Evolutionary conservation across 441 rosid genomes (phyloP), one percentile per base, ranked within the genome.

Genomic region (Populus tomentosa): DNA sequence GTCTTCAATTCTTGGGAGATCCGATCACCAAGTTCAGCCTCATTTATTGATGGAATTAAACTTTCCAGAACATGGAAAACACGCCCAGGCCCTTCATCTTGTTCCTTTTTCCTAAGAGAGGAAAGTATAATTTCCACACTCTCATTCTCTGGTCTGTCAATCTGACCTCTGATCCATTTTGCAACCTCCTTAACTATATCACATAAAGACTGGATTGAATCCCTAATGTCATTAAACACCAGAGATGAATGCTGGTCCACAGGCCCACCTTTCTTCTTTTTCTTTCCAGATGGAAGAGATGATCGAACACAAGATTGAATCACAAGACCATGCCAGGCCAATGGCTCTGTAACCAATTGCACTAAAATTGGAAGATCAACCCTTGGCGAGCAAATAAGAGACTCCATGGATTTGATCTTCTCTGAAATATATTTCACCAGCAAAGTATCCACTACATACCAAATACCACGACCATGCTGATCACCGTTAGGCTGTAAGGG

Each of bases 311-410:
- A 90, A 32, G 92, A 91, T 80, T 92, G 98, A 56, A 97, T 84
- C 40, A 97, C 78, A 75, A 97, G 89, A 67, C 85, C 71, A 71
- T 91, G 98, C 98, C 98, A 97, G 9, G 99, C 95, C 82, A 97
- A 82, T 20, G 99, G 97, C 85, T 97, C 97, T 7, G 97, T 84
- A 73, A 93, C 88, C 73, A 94, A 79, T 79, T 86, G 93, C 73
- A 93, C 90, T 85, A 94, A 80, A 73, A 74, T 69, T 40, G 90
- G 85, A 78, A 93, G 84, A 82, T 84, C 87, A 74, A 79, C 80
- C 59, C 80, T 79, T n/a, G 86, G 90, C 71, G 87, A 77, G 78
- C 77, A 76, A 71, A 85, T 79, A 71, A 84, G 88, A 79, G 90
- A 79, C 62, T 84, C 90, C 84, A 85, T 72, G 67, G 88, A 75